phyloP scores from a whole-genome alignment of 345 rosid genomes.

The Euclidium syriacum region DNA sequence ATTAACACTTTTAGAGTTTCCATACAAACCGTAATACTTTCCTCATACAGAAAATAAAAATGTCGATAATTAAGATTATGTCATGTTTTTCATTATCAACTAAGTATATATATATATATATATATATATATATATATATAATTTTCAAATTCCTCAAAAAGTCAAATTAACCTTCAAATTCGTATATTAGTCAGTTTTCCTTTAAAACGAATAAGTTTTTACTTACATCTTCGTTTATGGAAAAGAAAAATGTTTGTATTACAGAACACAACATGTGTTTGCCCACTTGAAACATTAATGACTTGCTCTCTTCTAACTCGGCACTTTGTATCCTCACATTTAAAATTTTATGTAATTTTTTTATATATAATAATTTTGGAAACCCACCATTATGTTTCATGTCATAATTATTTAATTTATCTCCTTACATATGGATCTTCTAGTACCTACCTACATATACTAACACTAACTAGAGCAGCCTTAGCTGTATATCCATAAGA shows the following conservation, averaged over 20 bases:
- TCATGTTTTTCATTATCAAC: too few species aligned
- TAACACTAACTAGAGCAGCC: slow-evolving; percentile 20
- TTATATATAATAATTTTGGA: not conserved
- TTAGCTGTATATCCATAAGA: slow-evolving; percentile 25
- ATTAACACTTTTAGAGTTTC: too few species aligned
- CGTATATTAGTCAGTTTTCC: not conserved
- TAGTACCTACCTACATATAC: slow-evolving; percentile 3
- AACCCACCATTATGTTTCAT: slow-evolving; percentile 27
- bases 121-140: not conserved
- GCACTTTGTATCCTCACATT: slow-evolving; percentile 28
- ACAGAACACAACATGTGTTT: slow-evolving; percentile 32
- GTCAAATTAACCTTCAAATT: not conserved
- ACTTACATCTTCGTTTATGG: not conserved
- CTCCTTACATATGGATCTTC: slow-evolving; percentile 1
- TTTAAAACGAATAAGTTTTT: not conserved
- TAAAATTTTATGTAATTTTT: slow-evolving; percentile 2
- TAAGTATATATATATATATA: not conserved
- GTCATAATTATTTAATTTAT: slow-evolving; percentile 4
- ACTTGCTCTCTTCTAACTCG: slow-evolving; percentile 29
- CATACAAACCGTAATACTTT: too few species aligned
- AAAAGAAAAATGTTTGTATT: not conserved
- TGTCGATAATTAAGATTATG: too few species aligned
- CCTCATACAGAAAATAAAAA: too few species aligned
- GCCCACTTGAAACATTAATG: slow-evolving; percentile 29
- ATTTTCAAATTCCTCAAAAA: not conserved